Conservation (phyloP, 768 basidiomycete genomes). For the Lentinula sp. region DNA sequence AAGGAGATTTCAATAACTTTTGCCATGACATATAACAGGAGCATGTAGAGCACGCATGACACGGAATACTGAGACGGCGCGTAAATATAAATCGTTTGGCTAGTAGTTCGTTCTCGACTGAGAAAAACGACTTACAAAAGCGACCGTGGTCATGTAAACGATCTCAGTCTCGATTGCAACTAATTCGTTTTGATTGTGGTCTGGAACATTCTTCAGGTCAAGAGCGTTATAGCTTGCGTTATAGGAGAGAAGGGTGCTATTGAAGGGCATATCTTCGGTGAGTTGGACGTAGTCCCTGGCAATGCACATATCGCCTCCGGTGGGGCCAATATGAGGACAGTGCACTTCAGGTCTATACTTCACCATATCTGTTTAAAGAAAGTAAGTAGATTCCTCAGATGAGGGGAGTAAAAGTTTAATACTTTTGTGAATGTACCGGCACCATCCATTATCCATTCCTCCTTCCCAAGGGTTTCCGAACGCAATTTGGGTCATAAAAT, state of each 20-base stretch:
- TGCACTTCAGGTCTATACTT: constrained; percentile 6
- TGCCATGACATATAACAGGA: not conserved
- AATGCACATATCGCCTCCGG: constrained; percentile 9
- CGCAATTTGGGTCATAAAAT: not conserved
- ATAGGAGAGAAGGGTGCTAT: not conserved
- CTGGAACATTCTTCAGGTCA: not conserved
- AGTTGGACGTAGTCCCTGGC: constrained; percentile 2
- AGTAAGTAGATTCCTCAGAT: not conserved
- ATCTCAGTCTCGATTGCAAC: not conserved
- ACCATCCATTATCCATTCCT: constrained; percentile 3
- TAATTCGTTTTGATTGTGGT: not conserved
- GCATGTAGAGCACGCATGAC: not conserved
- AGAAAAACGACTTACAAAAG: not conserved
- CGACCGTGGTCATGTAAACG: constrained; percentile 1
- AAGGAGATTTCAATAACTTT: not conserved
- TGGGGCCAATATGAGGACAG: constrained; percentile 9
- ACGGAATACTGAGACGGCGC: not conserved
- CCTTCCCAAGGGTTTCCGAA: constrained; percentile 8
- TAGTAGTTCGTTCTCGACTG: not conserved
- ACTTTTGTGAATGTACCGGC: constrained; percentile 3
- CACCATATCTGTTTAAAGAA: constrained; percentile 4
- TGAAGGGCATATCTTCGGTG: not conserved
- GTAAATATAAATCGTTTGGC: not conserved
- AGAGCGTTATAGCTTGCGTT: constrained; percentile 6
- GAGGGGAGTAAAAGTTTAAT: not conserved